phyloP scores from a whole-genome alignment of 2,329 filamentous ascomycete species.

The Chaetothyriales sp. region DNA sequence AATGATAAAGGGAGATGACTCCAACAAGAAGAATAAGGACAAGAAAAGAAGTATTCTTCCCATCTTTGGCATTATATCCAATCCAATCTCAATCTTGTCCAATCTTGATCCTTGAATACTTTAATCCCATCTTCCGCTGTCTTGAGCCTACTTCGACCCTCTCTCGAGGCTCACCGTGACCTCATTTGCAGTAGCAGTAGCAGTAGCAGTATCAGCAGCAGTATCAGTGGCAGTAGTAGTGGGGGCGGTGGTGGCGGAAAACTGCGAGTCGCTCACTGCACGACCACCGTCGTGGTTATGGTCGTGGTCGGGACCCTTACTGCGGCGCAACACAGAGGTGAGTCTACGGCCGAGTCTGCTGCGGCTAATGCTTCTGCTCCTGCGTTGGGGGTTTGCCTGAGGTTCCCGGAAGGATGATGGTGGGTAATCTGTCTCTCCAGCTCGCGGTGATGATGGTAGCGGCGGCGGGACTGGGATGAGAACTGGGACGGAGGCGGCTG shows the following conservation, averaged over 20 bases:
- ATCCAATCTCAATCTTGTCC: too few relatives aligned
- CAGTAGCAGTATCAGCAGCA: neutral
- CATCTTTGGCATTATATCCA: too few relatives aligned
- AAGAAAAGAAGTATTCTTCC: too few relatives aligned
- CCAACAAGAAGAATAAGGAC: too few relatives aligned
- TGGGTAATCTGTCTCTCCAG: neutral
- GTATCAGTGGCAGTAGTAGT: too few relatives aligned
- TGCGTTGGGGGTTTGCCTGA: neutral
- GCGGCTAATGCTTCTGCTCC: neutral
- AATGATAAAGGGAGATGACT: too few relatives aligned
- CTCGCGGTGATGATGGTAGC: neutral
- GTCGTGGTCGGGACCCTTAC: neutral
- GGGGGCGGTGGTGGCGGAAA: neutral
- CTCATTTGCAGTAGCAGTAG: neutral
- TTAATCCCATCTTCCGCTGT: too few relatives aligned
- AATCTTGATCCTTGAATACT: too few relatives aligned
- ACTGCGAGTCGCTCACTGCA: too few relatives aligned
- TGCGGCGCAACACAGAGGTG: neutral
- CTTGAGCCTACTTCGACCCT: neutral
- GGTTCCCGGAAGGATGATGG: neutral
- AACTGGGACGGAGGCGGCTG: too few relatives aligned
- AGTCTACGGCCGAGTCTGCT: neutral
- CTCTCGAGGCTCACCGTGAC: neutral
- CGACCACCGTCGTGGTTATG: neutral
- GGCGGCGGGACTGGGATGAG: neutral